Evolutionary conservation across 1,284 basidiomycete species (phyloP).

Genomic region (Ustilago nuda): DNA sequence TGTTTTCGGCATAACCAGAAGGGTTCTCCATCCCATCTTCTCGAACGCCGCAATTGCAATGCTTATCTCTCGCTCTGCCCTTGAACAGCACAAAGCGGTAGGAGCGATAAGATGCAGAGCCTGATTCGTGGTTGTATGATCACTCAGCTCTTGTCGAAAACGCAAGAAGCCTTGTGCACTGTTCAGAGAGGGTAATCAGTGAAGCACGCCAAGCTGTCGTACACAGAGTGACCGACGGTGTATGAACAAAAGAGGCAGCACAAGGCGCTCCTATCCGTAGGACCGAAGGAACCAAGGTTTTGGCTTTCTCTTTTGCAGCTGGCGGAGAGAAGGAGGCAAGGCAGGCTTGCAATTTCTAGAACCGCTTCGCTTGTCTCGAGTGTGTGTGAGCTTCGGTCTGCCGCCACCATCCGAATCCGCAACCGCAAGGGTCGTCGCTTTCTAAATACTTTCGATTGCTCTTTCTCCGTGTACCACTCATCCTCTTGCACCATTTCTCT

Average conservation of each 20-base stretch:
- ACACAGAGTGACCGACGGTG: neutral
- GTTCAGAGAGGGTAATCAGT: neutral
- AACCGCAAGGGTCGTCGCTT: constrained; percentile 42
- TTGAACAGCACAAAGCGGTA: neutral
- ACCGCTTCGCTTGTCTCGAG: constrained; percentile 3
- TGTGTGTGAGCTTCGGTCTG: neutral
- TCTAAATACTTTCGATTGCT: constrained; percentile 3
- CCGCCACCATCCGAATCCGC: constrained; percentile 3
- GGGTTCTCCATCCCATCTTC: constrained; percentile 21
- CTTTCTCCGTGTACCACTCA: constrained; percentile 1
- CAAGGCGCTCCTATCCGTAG: neutral
- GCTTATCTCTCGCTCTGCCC: neutral
- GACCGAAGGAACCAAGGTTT: constrained; percentile 2
- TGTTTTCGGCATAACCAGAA: constrained; percentile 23
- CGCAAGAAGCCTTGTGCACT: neutral
- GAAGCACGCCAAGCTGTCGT: neutral
- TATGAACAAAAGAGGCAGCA: neutral
- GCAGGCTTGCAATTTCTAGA: constrained; percentile 11
- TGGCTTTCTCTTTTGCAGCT: constrained; percentile 6
- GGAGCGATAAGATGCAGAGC: neutral
- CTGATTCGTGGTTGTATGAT: too few relatives aligned
- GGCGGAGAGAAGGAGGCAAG: neutral
- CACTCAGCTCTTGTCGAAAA: too few relatives aligned
- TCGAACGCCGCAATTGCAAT: constrained; percentile 13
- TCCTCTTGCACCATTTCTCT: neutral